Evolutionary conservation across 768 basidiomycete genomes (phyloP), one percentile per base, ranked within the genome.

Genomic region (Russula vinacea): DNA sequence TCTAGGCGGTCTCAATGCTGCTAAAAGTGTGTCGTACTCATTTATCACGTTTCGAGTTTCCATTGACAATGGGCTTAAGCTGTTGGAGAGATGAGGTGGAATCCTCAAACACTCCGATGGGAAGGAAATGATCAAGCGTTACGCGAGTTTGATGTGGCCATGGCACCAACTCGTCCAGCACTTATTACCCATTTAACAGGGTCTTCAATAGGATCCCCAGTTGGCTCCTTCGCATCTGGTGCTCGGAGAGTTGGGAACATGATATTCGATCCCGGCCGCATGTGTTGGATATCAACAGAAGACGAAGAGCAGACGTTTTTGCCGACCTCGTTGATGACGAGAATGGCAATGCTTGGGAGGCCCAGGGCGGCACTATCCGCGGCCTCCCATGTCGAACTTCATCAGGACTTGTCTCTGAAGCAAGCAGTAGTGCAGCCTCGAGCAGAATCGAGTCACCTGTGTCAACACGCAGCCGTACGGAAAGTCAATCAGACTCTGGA

Each of bases 31-130:
- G 82, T 72, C 50, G 10, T 35, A 16, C 24, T 52, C 40, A 47
- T 50, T 52, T 50, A 63, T 56, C 56, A 45, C 62, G 32, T 55
- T 50, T 58, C 66, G 66, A 71, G 57, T 5, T 39, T 35, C 24
- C 59, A 60, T 56, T 61, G 49, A 61, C 60, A 57, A 39, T 29
- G 33, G 11, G 26, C 66, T n/a, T 50, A 71, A 96, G 96, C 93
- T 52, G 84, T 96, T 62, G 94, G 94, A 24, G 92, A 95, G 60
- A 99, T 99, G 96, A 90, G 85, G 71, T 99, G 94, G 92, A 98
- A 99, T 75, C 95, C 96, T 45, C 78, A 76, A 19, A 86, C 86
- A 2, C 83, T 90, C 17, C 88, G 92, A 40, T 99, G 96, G 96
- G 96, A 99, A 79, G 96, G 96, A 58, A 98, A 99, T 74, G 96